Percentiles rank a stretch among this genome's conserved stretches.
Conservation (phyloP, 1,284 basidiomycete genomes). For the Bondarzewia mesenterica region DNA sequence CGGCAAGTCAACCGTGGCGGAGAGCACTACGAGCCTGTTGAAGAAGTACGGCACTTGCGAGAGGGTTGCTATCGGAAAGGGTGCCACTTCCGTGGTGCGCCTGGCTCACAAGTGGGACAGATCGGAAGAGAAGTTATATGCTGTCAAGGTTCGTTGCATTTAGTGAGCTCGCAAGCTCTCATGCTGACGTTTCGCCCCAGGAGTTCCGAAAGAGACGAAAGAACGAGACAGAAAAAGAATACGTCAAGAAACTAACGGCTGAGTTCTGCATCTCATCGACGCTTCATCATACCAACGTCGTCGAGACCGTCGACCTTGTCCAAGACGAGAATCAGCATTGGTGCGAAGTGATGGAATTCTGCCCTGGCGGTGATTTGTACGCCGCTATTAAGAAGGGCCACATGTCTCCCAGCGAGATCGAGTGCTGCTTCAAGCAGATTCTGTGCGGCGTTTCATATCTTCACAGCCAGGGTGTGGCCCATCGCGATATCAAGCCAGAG, state of each 20-base stretch:
- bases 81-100: slow-evolving; percentile 93
- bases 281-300: slow-evolving; percentile 91
- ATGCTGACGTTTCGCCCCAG: slow-evolving; percentile 27
- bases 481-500: slow-evolving; percentile 97
- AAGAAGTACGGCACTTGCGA: slow-evolving; percentile 98
- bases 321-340: slow-evolving; percentile 95
- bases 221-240: slow-evolving; percentile 99
- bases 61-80: slow-evolving; percentile 95
- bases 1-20: slow-evolving; percentile 44
- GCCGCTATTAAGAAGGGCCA: slow-evolving; percentile 97
- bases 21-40: slow-evolving; percentile 55
- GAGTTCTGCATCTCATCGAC: slow-evolving; percentile 99
- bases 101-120: slow-evolving; percentile 99
- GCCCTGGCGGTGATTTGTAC: slow-evolving; percentile 94
- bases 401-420: slow-evolving; percentile 91
- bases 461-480: slow-evolving; percentile 94
- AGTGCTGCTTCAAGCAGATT: slow-evolving; percentile 98
- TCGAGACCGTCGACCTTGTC: slow-evolving; percentile 97
- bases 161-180: background rate
- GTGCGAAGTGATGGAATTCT: slow-evolving; percentile 99
- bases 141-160: slow-evolving; percentile 74
- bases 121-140: slow-evolving; percentile 95
- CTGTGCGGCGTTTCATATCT: slow-evolving; percentile 84
- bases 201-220: slow-evolving; percentile 97
- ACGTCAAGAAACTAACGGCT: slow-evolving; percentile 98